Evolutionary conservation across 1,284 basidiomycete species (phyloP), one percentile per base, ranked within the genome.

Genomic region (Phaffia rhodozyma): DNA sequence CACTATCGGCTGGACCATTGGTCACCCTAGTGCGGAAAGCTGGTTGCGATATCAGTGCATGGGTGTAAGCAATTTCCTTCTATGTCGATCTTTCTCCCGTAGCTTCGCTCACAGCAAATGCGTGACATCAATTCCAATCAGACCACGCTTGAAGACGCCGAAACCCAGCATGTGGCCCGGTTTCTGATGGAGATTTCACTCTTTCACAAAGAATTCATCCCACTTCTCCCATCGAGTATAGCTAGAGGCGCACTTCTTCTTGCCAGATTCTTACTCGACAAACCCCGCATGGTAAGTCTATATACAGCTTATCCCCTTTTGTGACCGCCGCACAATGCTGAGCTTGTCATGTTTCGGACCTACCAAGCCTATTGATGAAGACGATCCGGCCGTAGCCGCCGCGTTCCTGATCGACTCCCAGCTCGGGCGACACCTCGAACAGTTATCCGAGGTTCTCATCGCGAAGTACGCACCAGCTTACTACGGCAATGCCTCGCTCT

Each of bases 171-270:
- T 72, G 85, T 97, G 67, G 91, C 96, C 1, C 86, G 94, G 53
- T 98, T 97, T 80, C 78, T 98, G 71, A 96, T 97, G 90, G 94
- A 98, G 77, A 87, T 94, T 70, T 96, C 93, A 49, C 82, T 98
- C 57, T 98, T 97, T 80, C 89, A 97, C 76, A 86, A 91, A 68
- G 91, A 96, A 73, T 97, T 96, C 75, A 82, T 97, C 75, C 84
- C 85, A 70, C 86, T 86, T 71, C 80, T 84, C 21, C 85, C 93
- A 0, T 94, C 90, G 1, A 81, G 87, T 47, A 86, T 97, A 70
- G 92, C 96, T 29, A 79, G 85, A 29, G 94, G 89, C 60, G 84
- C 91, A 21, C 79, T 98, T 68, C 86, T 90, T 18, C 82, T 98
- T 34, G 89, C 94, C 3, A 86, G 92, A 53, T 89, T 84, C 78